Conservation (phyloP, 1,139 yeast genomes). For the Candida sp. region DNA sequence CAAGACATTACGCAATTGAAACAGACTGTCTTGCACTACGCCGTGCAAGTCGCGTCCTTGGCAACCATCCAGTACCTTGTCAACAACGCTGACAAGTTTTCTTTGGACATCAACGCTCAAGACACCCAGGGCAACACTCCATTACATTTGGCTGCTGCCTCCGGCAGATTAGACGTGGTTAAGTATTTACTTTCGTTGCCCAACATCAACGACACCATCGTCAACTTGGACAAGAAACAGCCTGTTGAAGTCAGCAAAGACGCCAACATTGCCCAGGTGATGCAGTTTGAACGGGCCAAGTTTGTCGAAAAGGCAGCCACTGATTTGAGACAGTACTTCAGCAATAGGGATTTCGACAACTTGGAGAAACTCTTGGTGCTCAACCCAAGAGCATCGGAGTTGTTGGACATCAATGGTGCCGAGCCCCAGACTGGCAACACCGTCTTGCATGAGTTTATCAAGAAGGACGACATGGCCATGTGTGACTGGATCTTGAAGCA, state of each 20-base stretch:
- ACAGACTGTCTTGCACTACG: slow-evolving; percentile 71
- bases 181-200: slow-evolving; percentile 65
- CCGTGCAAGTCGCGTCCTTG: slow-evolving; percentile 87
- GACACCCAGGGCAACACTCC: slow-evolving; percentile 92
- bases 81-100: slow-evolving; percentile 26
- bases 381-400: slow-evolving; percentile 78
- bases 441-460: slow-evolving; percentile 88
- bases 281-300: slow-evolving; percentile 82
- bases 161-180: slow-evolving; percentile 79
- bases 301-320: slow-evolving; percentile 81
- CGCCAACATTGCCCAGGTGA: slow-evolving; percentile 58
- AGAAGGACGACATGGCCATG: slow-evolving; percentile 78
- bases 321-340: slow-evolving; percentile 71
- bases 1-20: slow-evolving; percentile 44
- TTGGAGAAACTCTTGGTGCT: slow-evolving; percentile 66
- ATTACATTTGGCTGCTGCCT: slow-evolving; percentile 81
- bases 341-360: slow-evolving; percentile 65
- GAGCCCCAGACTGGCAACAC: slow-evolving; percentile 96
- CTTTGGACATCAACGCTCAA: slow-evolving; percentile 70
- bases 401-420: slow-evolving; percentile 90
- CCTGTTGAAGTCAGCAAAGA: slow-evolving; percentile 83
- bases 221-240: slow-evolving; percentile 73
- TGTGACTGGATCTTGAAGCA: slow-evolving; percentile 89
- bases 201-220: slow-evolving; percentile 82
- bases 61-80: slow-evolving; percentile 44